Base-by-base conservation (phyloP, 257 asterid genomes). In the Solanum pimpinellifolium region DNA sequence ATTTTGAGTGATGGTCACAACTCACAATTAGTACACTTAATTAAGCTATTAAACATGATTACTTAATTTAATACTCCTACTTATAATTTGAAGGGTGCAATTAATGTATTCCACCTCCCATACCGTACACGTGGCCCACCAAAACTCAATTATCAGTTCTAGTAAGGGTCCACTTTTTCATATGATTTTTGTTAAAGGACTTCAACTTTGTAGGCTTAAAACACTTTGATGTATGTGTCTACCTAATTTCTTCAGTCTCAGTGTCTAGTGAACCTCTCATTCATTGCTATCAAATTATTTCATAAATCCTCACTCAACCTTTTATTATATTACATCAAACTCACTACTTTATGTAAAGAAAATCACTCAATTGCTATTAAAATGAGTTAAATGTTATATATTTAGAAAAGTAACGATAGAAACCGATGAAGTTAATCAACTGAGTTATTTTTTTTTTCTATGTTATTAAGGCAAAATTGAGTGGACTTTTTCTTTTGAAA, bases 111-210 rank as follows among this genome's bases (percentile, higher is more conserved):
- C 88, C 88, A 86, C 88, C 89, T 77, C 84, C 72, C 87, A 78
- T 69, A 74, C 86, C 56, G 85, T 85, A 85, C 76, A 60, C 88
- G 86, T 86, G 87, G 89, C 87, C 90, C 89, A 85, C 91, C 46
- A 69, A 88, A 72, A 86, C 68, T 90, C 88, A 90, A 83, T 86
- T 49, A 74, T 77, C 65, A 83, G 59, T 87, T 87, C 18, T 88
- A 81, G 87, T 82, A 85, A 56, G 90, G 69, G 69, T 31, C 89
- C 88, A 70, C 59, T 23, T 76, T 13, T 78, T 46, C 6, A 46
- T 37, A 11, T 89, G 69, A 62, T 78, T 89, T 14, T 41, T 72
- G 52, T 35, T 46, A 70, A 84, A 84, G 85, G 33, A 49, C 85
- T 86, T 85, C 83, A 59, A 87, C 87, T 78, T 83, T 86, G 83